Evolutionary conservation across 768 basidiomycete species (phyloP).

Genomic region (Postia placenta): DNA sequence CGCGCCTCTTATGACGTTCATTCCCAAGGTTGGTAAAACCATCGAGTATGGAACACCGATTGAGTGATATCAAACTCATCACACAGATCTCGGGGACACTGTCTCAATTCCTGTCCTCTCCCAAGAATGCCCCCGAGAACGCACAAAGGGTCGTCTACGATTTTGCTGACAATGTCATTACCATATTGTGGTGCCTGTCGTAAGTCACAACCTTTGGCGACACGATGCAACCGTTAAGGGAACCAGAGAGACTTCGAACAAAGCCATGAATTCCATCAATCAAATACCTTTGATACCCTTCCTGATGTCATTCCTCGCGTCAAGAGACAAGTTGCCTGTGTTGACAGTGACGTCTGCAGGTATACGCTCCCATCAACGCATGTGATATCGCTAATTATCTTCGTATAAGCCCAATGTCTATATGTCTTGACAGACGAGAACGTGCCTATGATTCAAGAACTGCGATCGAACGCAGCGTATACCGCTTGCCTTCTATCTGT

Average conservation of each 20-base stretch:
- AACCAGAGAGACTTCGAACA: conserved; percentile 84
- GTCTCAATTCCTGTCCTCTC: conserved; percentile 55
- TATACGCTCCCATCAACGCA: conserved; percentile 29
- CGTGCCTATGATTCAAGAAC: conserved; percentile 56
- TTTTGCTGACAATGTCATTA: conserved; percentile 89
- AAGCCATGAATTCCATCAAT: conserved; percentile 85
- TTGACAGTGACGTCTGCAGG: conserved; percentile 78
- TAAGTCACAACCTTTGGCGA: conserved; percentile 39
- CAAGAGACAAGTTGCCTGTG: conserved; percentile 61
- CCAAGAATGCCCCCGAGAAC: conserved; percentile 62
- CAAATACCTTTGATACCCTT: conserved; percentile 73
- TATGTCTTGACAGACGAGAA: conserved; percentile 95
- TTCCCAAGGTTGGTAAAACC: conserved; percentile 58
- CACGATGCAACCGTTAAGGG: conserved; percentile 15
- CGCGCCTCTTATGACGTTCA: conserved; percentile 64
- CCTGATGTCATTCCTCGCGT: conserved; percentile 82
- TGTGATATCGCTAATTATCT: background rate
- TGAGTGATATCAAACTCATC: background rate
- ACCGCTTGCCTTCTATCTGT: conserved; percentile 62
- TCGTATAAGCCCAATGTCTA: conserved; percentile 70
- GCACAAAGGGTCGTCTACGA: conserved; percentile 75
- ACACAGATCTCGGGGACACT: conserved; percentile 68
- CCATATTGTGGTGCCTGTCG: conserved; percentile 91
- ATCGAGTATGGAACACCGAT: background rate
- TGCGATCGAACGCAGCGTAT: conserved; percentile 56